Conservation (phyloP, 768 basidiomycete genomes). For the Russula earlei region DNA sequence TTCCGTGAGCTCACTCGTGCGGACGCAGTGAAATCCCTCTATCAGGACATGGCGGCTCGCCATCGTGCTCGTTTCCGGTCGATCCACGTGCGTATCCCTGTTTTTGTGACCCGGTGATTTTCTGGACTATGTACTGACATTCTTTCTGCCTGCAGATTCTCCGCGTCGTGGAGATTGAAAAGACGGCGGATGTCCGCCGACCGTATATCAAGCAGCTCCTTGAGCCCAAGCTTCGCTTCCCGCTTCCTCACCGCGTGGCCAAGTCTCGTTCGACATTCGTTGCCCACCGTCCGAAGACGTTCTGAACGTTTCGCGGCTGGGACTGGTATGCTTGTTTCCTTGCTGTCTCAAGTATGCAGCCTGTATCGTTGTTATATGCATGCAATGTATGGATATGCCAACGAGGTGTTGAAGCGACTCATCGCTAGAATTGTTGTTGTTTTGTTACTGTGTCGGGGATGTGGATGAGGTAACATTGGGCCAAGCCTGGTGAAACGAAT, state of each 20-base stretch:
- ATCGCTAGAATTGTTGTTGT: background rate
- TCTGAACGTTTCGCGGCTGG: constrained; percentile 29
- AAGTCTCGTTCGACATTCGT: constrained; percentile 77
- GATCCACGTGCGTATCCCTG: constrained; percentile 68
- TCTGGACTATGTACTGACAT: background rate
- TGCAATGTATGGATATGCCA: background rate
- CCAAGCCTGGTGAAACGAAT: too few species aligned
- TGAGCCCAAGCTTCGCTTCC: constrained; percentile 88
- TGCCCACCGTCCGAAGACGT: constrained; percentile 68
- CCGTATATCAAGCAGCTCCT: constrained; percentile 98
- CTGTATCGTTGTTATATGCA: background rate
- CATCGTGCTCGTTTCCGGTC: constrained; percentile 99
- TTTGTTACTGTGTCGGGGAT: too few species aligned
- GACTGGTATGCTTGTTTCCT: background rate
- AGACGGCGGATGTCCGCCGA: constrained; percentile 84
- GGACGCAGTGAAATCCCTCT: constrained; percentile 91
- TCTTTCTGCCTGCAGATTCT: constrained; percentile 58
- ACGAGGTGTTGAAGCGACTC: background rate
- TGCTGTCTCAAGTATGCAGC: background rate
- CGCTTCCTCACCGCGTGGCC: constrained; percentile 80
- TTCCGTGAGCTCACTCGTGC: constrained; percentile 93
- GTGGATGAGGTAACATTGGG: too few species aligned
- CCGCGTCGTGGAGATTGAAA: constrained; percentile 93
- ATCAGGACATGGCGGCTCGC: constrained; percentile 99
- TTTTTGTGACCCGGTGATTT: background rate